A percentile compares a stretch with the other conserved stretches of the same genome.
These are phyloP conservation scores for Stephanodiscus minutulus DNA, from an alignment of 108 stramenopile species.

Conservation along the genomic window DNA sequence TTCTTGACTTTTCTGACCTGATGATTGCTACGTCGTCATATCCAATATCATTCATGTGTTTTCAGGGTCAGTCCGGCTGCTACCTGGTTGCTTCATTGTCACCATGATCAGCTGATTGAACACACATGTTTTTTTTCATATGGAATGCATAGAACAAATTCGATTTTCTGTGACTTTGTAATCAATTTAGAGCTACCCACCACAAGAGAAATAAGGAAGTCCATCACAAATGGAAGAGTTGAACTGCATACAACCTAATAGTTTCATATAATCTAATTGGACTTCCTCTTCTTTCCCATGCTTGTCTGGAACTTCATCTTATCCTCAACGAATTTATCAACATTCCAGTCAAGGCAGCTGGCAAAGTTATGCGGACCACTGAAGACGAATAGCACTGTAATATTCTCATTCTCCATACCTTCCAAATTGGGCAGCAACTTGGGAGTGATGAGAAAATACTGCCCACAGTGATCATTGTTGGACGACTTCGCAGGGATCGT, in stretches of 20 bases:
- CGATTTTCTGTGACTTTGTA: too few species aligned
- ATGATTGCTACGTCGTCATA: too few species aligned
- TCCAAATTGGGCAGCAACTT: constrained; percentile 94
- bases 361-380: constrained; percentile 74
- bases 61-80: too few species aligned
- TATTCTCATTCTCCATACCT: constrained; percentile 92
- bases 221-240: too few species aligned
- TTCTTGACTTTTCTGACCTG: too few species aligned
- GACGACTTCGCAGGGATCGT: constrained; percentile 50
- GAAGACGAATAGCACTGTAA: constrained; percentile 90
- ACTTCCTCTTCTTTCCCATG: constrained; percentile 20
- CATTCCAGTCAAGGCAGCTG: constrained; percentile 51
- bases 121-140: neutral
- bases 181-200: neutral
- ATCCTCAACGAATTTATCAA: constrained; percentile 40
- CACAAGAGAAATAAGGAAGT: too few species aligned
- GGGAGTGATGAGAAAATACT: constrained; percentile 98
- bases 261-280: neutral
- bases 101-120: neutral
- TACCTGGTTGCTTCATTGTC: too few species aligned
- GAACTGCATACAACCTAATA: neutral
- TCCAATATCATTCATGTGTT: too few species aligned
- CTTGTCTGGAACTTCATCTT: constrained; percentile 27
- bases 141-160: too few species aligned
- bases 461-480: constrained; percentile 66